Evolutionary conservation across 1,284 basidiomycete genomes (phyloP).

Genomic region (Cryptococcus sp.): DNA sequence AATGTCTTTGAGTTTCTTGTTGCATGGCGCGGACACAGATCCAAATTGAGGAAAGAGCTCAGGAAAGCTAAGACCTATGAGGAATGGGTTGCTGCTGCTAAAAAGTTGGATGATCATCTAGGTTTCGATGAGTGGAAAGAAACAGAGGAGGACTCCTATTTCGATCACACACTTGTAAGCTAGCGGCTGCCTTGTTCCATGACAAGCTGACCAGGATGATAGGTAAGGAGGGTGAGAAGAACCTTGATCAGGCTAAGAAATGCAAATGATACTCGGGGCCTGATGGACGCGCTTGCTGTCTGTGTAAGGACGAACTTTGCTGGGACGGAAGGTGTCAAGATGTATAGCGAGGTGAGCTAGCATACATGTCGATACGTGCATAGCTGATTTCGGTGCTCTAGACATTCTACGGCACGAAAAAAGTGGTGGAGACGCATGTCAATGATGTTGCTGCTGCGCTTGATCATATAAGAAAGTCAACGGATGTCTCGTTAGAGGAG

Average conservation of each 20-base stretch:
- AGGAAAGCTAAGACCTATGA: slow-evolving; percentile 68
- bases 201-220: neutral
- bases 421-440: slow-evolving; percentile 81
- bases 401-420: slow-evolving; percentile 86
- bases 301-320: slow-evolving; percentile 93
- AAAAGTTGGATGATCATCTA: slow-evolving; percentile 72
- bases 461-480: slow-evolving; percentile 66
- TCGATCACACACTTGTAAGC: slow-evolving; percentile 79
- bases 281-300: slow-evolving; percentile 85
- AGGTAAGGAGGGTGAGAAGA: slow-evolving; percentile 37
- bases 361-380: neutral
- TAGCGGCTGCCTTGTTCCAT: no score
- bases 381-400: slow-evolving; percentile 1
- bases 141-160: slow-evolving; percentile 75
- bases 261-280: slow-evolving; percentile 68
- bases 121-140: slow-evolving; percentile 84
- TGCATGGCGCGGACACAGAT: slow-evolving; percentile 84
- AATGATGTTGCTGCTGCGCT: slow-evolving; percentile 71
- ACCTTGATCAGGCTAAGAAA: slow-evolving; percentile 34
- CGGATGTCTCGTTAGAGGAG: slow-evolving; percentile 73
- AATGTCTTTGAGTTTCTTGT: slow-evolving; percentile 88
- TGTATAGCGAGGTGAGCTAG: slow-evolving; percentile 73
- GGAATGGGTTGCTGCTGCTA: slow-evolving; percentile 76
- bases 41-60: slow-evolving; percentile 66
- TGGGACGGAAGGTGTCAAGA: slow-evolving; percentile 80